Conservation (phyloP, 352 stramenopile genomes). For the Phytopythium litorale region DNA sequence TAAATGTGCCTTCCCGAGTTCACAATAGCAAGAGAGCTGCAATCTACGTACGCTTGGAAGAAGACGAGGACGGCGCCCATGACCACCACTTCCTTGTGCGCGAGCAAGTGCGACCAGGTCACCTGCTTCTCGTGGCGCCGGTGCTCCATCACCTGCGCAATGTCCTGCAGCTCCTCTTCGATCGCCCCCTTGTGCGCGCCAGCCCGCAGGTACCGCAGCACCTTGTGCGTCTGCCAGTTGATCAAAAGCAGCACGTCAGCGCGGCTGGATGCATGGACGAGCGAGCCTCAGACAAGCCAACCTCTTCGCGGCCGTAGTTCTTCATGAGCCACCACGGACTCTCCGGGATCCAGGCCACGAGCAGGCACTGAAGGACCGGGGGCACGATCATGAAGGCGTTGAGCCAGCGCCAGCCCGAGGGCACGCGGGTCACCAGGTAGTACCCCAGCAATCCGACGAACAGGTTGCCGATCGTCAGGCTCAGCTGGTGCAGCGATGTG, state of each 20-base stretch:
- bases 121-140: slow-evolving; percentile 34
- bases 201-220: slow-evolving; percentile 40
- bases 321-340: slow-evolving; percentile 90
- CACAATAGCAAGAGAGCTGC: neutral
- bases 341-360: slow-evolving; percentile 67
- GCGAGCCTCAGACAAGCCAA: neutral
- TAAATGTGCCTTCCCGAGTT: neutral
- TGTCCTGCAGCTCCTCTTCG: slow-evolving; percentile 59
- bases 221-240: slow-evolving; percentile 14
- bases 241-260: neutral
- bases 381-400: slow-evolving; percentile 71
- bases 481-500: slow-evolving; percentile 85
- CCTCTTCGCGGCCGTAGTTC: slow-evolving; percentile 43
- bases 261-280: neutral
- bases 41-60: slow-evolving; percentile 56
- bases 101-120: slow-evolving; percentile 49
- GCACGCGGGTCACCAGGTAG: slow-evolving; percentile 70
- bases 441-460: slow-evolving; percentile 70
- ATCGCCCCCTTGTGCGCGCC: slow-evolving; percentile 27
- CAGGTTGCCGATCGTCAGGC: slow-evolving; percentile 87
- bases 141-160: slow-evolving; percentile 60
- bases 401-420: slow-evolving; percentile 82
- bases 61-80: slow-evolving; percentile 69
- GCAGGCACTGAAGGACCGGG: slow-evolving; percentile 52
- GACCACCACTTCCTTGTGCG: slow-evolving; percentile 52